These are phyloP conservation scores for Agrostemma githago DNA, from an alignment of 148 eudicot species.

Conservation along the genomic window DNA sequence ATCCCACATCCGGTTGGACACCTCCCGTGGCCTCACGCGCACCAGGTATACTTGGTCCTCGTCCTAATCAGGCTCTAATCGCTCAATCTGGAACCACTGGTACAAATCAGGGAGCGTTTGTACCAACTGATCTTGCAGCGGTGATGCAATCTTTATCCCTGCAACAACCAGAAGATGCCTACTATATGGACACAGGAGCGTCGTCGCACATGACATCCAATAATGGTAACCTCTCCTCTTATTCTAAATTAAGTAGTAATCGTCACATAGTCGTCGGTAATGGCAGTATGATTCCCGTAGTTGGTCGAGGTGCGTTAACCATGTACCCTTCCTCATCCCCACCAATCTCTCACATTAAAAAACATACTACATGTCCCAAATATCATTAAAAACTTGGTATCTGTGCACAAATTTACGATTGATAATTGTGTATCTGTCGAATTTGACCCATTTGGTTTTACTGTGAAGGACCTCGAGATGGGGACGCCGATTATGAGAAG, in stretches of 20 bases:
- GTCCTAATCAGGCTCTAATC: not conserved
- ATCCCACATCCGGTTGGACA: not conserved
- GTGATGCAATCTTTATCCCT: not conserved
- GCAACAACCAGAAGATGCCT: not conserved
- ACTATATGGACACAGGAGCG: not conserved
- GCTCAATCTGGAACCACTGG: not conserved
- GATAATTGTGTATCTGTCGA: too few species aligned
- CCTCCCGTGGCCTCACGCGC: not conserved
- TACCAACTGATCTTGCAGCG: not conserved
- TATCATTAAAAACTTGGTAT: not conserved
- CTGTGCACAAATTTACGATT: not conserved
- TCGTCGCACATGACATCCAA: not conserved
- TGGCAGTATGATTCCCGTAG: not conserved
- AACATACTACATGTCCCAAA: not conserved
- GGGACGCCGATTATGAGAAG: too few species aligned
- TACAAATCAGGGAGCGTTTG: not conserved
- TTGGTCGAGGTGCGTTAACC: not conserved
- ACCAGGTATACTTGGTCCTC: not conserved
- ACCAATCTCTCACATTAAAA: not conserved
- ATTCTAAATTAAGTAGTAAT: too few species aligned
- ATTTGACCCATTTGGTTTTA: too few species aligned
- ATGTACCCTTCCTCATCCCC: not conserved
- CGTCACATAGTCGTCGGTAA: not conserved
- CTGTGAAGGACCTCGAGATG: too few species aligned
- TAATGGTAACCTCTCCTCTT: too few species aligned